phyloP scores from a whole-genome alignment of 768 basidiomycete genomes.

The Calocera cornea region DNA sequence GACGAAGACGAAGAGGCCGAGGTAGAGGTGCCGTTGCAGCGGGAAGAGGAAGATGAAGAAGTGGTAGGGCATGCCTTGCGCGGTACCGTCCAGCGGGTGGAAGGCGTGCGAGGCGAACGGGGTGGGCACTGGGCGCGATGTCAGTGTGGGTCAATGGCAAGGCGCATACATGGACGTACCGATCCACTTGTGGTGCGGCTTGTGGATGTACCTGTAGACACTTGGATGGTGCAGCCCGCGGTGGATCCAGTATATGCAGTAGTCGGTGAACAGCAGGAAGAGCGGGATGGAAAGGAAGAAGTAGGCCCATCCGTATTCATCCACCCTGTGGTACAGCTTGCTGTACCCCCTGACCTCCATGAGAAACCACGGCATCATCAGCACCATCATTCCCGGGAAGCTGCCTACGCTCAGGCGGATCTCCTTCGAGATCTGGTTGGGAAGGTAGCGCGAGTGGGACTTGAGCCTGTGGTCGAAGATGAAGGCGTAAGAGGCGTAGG shows the following conservation, averaged over 20 bases:
- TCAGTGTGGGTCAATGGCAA: not conserved
- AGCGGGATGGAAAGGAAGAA: constrained; percentile 51
- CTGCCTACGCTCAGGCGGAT: constrained; percentile 59
- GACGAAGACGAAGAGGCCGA: constrained; percentile 77
- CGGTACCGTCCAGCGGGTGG: constrained; percentile 88
- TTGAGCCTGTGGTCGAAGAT: constrained; percentile 95
- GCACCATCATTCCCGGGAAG: constrained; percentile 66
- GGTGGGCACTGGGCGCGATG: constrained; percentile 58
- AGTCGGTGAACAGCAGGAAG: constrained; percentile 81
- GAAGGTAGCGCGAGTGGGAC: constrained; percentile 84
- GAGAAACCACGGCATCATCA: constrained; percentile 91
- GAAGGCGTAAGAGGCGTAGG: constrained; percentile 64
- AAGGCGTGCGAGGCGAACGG: constrained; percentile 97
- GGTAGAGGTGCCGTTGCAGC: constrained; percentile 69
- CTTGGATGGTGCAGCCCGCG: constrained; percentile 71
- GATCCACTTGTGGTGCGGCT: constrained; percentile 98
- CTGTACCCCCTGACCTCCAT: constrained; percentile 81
- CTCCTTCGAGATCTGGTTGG: constrained; percentile 64
- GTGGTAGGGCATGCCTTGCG: constrained; percentile 92
- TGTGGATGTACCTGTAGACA: constrained; percentile 84
- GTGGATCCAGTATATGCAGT: constrained; percentile 94
- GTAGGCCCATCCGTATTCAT: constrained; percentile 68
- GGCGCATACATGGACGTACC: constrained; percentile 40
- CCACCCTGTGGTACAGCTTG: constrained; percentile 60
- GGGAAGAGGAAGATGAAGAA: constrained; percentile 84